Base-by-base conservation (phyloP, 257 asterid species). In the Nicotiana tabacum region DNA sequence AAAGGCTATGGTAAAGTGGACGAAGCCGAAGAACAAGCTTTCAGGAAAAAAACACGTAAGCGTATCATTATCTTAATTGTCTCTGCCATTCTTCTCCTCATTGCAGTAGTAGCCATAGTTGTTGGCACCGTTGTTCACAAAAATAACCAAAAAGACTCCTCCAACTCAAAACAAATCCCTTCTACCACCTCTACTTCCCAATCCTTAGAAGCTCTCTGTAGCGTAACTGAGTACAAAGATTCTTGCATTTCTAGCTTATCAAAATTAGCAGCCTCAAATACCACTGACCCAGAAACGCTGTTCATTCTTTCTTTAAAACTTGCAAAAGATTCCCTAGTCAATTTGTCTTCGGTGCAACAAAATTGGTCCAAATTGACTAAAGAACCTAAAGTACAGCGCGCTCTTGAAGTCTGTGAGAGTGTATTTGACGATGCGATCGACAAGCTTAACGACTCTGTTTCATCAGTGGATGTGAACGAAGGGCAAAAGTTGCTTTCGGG, bases 1-100 rank as follows among this genome's bases (percentile, higher is more conserved):
- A 91, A 91, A 82, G 96, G 95, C 83, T 95, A 93, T 77, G 98
- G 96, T 66, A 95, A 91, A 62, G 98, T 92, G 5, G 98, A 93
- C 82, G 91, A 86, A 17, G 68, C 46, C 0, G 94, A 91, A 78
- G 91, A 91, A 70, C 89, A 88, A 12, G 92, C 92, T 4, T 93
- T 88, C 92, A 81, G 80, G 16, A 81, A 88, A 43, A 95, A 92
- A 84, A 90, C 91, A 43, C 93, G 97, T 4, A 90, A 87, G 78
- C 92, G 94, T 7, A 9, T 87, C 1, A 83, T 95, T 77, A 85
- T 92, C 58, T 33, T 95, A n/a, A 74, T 81, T 12, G 68, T 91
- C 21, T 92, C 97, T 2, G 64, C 89, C 0, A 12, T 89, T 7
- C 66, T 81, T 29, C 33, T 64, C 78, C 64, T 81, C 32, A 29